phyloP scores from a whole-genome alignment of 805 yeast species.

The Saccharomyces eubayanus region DNA sequence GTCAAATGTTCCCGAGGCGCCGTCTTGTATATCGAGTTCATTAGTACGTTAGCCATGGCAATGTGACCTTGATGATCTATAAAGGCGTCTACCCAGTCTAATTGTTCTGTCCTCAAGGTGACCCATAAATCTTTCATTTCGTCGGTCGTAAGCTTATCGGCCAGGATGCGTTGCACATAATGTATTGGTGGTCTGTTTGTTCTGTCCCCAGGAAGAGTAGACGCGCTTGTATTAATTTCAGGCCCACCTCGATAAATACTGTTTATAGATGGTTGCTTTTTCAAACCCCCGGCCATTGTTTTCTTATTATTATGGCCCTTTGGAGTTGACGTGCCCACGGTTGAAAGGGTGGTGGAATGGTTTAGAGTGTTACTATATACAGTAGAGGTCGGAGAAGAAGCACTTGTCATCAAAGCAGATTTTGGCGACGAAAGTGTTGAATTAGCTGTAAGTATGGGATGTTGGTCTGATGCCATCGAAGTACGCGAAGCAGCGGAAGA shows the following conservation, averaged over 20 bases:
- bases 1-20: conserved; percentile 24
- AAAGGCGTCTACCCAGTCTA: conserved; percentile 73
- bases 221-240: conserved; percentile 16
- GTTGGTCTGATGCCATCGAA: not conserved
- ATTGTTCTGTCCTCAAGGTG: conserved; percentile 81
- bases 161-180: conserved; percentile 66
- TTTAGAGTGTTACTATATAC: not conserved
- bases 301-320: conserved; percentile 1
- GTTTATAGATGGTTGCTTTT: not conserved
- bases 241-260: not conserved
- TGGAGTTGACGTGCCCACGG: not conserved
- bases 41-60: conserved; percentile 60
- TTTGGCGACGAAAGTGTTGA: not conserved
- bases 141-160: conserved; percentile 55
- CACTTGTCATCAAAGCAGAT: not conserved
- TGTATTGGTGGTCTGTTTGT: conserved; percentile 52
- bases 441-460: not conserved
- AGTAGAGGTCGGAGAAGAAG: not conserved
- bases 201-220: conserved; percentile 24
- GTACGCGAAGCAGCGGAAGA: not conserved
- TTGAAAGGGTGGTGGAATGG: not conserved
- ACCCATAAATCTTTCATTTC: conserved; percentile 84
- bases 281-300: not conserved
- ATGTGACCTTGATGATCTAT: conserved; percentile 75
- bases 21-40: conserved; percentile 34